phyloP scores from a whole-genome alignment of 495 filamentous ascomycete species.

The Neurospora terricola region DNA sequence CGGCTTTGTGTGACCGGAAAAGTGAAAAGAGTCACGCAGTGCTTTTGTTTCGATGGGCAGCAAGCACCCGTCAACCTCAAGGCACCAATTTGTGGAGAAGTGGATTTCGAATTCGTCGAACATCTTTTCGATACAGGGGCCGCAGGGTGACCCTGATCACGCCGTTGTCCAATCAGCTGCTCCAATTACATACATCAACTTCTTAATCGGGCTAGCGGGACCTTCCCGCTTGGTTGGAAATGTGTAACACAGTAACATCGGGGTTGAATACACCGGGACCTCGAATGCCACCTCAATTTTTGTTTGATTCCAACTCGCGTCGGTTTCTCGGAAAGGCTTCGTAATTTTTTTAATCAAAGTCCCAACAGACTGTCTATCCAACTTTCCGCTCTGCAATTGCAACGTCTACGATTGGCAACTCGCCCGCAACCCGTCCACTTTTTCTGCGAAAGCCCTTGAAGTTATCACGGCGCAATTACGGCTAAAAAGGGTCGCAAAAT shows the following conservation, averaged over 20 bases:
- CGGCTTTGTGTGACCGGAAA: not conserved
- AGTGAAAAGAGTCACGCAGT: not conserved
- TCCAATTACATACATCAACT: not conserved
- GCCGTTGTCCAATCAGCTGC: not conserved
- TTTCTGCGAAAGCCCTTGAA: not conserved
- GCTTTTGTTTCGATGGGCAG: not conserved
- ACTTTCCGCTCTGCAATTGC: not conserved
- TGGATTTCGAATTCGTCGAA: not conserved
- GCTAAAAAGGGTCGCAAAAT: not conserved
- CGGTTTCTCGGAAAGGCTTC: not conserved
- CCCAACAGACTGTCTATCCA: not conserved
- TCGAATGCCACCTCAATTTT: not conserved
- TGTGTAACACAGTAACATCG: not conserved
- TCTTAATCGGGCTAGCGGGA: not conserved
- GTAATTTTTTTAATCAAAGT: not conserved
- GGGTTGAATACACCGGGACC: not conserved
- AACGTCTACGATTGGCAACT: not conserved
- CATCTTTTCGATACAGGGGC: not conserved
- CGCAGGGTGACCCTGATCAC: not conserved
- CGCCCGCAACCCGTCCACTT: not conserved
- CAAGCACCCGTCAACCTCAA: not conserved
- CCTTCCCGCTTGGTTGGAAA: not conserved
- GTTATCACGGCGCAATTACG: not conserved
- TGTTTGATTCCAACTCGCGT: not conserved
- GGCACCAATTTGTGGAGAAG: not conserved